These are phyloP conservation scores for Phytopythium cucurbitacearum DNA, from an alignment of 352 stramenopile species.

Conservation along the genomic window DNA sequence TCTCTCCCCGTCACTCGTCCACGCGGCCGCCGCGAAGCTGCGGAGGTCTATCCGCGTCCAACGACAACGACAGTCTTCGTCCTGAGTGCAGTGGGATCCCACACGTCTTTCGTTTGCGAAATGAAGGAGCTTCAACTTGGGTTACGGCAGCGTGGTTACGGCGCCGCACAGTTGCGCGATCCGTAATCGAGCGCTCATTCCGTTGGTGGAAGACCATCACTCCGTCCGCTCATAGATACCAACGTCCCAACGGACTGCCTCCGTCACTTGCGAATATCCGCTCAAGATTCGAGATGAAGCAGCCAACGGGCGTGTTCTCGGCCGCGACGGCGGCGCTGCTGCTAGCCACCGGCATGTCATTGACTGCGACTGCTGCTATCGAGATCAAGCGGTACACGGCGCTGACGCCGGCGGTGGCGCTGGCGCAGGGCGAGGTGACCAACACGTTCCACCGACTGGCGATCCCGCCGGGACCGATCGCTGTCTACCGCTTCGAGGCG, in stretches of 20 bases:
- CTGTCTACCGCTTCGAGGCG: constrained; percentile 76
- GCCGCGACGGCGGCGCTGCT: neutral
- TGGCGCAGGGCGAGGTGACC: constrained; percentile 68
- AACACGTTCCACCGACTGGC: constrained; percentile 69
- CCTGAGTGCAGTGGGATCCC: neutral
- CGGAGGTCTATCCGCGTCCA: too few relatives aligned
- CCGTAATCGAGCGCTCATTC: neutral
- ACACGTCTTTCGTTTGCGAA: neutral
- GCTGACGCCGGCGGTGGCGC: constrained; percentile 50
- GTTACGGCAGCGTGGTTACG: neutral
- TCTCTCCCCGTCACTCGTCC: too few relatives aligned
- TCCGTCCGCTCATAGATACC: neutral
- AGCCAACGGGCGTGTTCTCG: neutral
- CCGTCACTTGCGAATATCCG: neutral
- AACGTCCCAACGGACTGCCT: neutral
- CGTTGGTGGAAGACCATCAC: neutral
- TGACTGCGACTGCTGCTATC: constrained; percentile 12
- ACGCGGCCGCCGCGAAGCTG: too few relatives aligned
- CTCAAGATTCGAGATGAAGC: neutral
- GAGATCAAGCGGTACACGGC: constrained; percentile 57
- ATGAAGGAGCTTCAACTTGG: neutral
- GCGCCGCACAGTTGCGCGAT: neutral
- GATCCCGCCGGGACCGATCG: constrained; percentile 76
- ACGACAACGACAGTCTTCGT: neutral
- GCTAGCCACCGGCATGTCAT: neutral